phyloP scores from a whole-genome alignment of 108 stramenopile species.

The Cyclotella baltica region DNA sequence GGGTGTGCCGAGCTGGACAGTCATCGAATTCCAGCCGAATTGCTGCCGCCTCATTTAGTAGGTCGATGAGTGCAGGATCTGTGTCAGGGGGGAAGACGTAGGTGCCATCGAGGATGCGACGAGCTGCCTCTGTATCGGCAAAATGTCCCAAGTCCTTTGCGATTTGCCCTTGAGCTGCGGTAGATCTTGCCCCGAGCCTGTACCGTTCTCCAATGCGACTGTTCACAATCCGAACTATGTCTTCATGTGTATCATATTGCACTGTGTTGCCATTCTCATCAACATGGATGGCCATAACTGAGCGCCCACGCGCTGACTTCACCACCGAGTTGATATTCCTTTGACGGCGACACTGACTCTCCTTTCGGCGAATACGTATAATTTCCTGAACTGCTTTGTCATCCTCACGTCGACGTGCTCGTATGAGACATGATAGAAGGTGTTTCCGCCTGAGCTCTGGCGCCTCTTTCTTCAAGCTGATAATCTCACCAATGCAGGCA shows the following conservation, averaged over 20 bases:
- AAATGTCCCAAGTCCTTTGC: slow-evolving; percentile 15
- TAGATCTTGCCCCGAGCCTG: not conserved
- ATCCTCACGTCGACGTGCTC: not conserved
- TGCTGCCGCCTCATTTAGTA: slow-evolving; percentile 7
- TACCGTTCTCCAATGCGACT: not conserved
- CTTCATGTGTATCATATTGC: not conserved
- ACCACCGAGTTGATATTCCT: not conserved
- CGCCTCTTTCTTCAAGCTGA: not conserved
- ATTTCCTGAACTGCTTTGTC: not conserved
- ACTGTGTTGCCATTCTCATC: not conserved
- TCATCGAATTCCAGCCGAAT: not conserved
- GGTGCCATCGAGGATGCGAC: slow-evolving; percentile 20
- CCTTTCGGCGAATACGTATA: not conserved
- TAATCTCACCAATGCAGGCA: not conserved
- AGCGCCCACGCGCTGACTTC: not conserved
- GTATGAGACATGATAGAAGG: not conserved
- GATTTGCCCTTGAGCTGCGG: not conserved
- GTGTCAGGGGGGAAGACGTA: slow-evolving; percentile 23
- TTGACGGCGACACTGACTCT: not conserved
- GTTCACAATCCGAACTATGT: not conserved
- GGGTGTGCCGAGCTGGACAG: not conserved
- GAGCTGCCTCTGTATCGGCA: not conserved
- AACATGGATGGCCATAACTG: not conserved
- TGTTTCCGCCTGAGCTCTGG: slow-evolving; percentile 12
- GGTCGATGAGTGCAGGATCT: not conserved